These are phyloP conservation scores for Peronosclerospora sorghi DNA, from an alignment of 352 stramenopile genomes.

Conservation along the genomic window DNA sequence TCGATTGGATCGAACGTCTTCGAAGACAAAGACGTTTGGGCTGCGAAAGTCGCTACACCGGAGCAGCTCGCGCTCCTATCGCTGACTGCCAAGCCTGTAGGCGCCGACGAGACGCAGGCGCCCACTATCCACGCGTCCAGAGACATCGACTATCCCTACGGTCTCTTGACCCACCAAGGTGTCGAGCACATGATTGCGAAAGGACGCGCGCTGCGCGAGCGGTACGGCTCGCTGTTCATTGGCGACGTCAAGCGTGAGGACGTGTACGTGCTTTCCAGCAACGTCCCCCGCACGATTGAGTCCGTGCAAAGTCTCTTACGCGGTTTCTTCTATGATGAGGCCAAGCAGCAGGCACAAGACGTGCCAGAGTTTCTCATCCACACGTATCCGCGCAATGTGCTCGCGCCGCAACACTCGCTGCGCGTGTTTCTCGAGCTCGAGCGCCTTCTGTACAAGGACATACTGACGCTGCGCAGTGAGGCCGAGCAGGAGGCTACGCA, in stretches of 20 bases:
- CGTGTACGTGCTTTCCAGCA: constrained; percentile 73
- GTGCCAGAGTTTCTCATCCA: constrained; percentile 40
- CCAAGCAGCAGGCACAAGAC: background rate
- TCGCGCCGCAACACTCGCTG: constrained; percentile 47
- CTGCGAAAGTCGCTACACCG: constrained; percentile 32
- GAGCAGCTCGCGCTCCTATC: constrained; percentile 40
- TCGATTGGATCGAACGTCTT: constrained; percentile 38
- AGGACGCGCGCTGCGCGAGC: constrained; percentile 30
- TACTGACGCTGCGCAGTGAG: constrained; percentile 18
- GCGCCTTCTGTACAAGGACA: constrained; percentile 44
- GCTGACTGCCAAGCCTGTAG: constrained; percentile 37
- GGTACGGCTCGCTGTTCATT: constrained; percentile 36
- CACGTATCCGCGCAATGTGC: constrained; percentile 53
- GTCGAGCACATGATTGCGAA: constrained; percentile 63
- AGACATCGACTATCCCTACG: constrained; percentile 35
- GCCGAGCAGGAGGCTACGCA: constrained; percentile 24
- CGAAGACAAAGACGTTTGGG: constrained; percentile 57
- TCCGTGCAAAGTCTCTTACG: constrained; percentile 65
- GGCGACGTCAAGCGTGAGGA: constrained; percentile 22
- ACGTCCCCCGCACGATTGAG: constrained; percentile 60
- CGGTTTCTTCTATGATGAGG: constrained; percentile 53
- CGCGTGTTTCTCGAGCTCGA: constrained; percentile 70
- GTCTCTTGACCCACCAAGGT: constrained; percentile 48
- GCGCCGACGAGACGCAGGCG: constrained; percentile 28
- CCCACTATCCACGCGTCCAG: constrained; percentile 32